A percentile compares a stretch with the other conserved stretches of the same genome.
These are phyloP conservation scores for Ophiostoma ips DNA, from an alignment of 2,329 filamentous ascomycete genomes.

Conservation along the genomic window DNA sequence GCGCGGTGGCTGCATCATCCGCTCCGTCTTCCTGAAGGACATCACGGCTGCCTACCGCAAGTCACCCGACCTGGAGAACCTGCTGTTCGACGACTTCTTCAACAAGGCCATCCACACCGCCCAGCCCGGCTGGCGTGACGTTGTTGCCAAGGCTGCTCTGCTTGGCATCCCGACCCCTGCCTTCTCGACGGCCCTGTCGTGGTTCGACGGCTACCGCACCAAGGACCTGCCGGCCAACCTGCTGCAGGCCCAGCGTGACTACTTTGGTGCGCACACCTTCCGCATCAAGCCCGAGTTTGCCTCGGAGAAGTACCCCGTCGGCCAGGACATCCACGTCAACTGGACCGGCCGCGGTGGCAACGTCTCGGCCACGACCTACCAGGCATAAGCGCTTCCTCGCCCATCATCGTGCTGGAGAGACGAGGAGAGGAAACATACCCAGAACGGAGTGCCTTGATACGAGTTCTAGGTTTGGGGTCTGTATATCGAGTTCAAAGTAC, in stretches of 20 bases:
- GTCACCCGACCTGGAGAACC: constrained; percentile 90
- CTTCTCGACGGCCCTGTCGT: constrained; percentile 92
- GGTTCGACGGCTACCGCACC: constrained; percentile 98
- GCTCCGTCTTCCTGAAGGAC: constrained; percentile 99
- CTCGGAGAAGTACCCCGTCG: constrained; percentile 65
- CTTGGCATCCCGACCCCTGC: constrained; percentile 93
- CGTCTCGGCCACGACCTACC: constrained; percentile 93
- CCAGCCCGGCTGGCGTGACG: constrained; percentile 81
- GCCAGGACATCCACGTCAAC: constrained; percentile 95
- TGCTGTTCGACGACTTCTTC: constrained; percentile 99
- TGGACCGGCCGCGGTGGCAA: constrained; percentile 98
- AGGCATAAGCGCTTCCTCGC: constrained; percentile 52
- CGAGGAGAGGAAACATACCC: neutral
- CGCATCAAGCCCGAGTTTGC: constrained; percentile 69
- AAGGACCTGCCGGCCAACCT: constrained; percentile 96
- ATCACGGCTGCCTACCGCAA: constrained; percentile 95
- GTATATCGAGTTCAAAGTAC: neutral
- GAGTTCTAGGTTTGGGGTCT: neutral
- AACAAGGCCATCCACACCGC: constrained; percentile 97
- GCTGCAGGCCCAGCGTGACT: constrained; percentile 96
- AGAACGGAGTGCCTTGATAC: neutral
- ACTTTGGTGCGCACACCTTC: constrained; percentile 95
- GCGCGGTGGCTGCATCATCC: constrained; percentile 99
- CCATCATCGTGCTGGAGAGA: neutral
- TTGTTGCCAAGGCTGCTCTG: constrained; percentile 80